phyloP scores from a whole-genome alignment of 306 rosid genomes.

The Cucurbita pepo region DNA sequence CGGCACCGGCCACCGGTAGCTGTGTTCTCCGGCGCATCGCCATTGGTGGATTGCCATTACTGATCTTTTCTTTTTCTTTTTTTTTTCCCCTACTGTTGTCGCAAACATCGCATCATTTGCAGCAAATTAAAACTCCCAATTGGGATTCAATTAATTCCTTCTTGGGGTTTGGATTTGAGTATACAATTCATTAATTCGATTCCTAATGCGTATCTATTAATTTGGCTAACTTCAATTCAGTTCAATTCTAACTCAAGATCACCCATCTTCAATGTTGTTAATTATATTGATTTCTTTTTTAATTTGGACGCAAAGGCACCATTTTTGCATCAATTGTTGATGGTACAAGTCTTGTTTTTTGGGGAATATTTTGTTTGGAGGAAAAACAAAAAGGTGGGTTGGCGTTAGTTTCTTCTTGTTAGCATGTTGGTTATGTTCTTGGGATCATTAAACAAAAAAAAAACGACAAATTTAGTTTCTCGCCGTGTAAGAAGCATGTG shows the following conservation, averaged over 20 bases:
- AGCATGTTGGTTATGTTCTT: neutral
- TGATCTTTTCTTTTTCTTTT: slow-evolving; percentile 7
- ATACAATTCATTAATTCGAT: neutral
- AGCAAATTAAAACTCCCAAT: neutral
- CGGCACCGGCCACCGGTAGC: slow-evolving; percentile 30
- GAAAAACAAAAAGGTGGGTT: neutral
- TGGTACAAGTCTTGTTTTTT: neutral
- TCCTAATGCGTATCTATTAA: neutral
- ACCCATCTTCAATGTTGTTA: neutral
- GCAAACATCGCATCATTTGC: neutral
- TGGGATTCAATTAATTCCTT: neutral
- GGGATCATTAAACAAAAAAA: neutral
- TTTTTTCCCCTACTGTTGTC: neutral
- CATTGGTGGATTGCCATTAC: slow-evolving; percentile 71
- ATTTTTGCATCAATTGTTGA: neutral
- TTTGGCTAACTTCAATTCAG: neutral
- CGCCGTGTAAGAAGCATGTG: neutral
- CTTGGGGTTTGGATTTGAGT: neutral
- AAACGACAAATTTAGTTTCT: neutral
- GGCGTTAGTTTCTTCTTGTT: neutral
- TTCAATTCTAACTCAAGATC: neutral
- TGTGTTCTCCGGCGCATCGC: slow-evolving; percentile 51
- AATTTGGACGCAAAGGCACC: too few species aligned
- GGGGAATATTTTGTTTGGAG: neutral
- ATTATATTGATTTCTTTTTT: too few species aligned